phyloP scores from a whole-genome alignment of 768 basidiomycete species.

The Rhodotorula toruloides region DNA sequence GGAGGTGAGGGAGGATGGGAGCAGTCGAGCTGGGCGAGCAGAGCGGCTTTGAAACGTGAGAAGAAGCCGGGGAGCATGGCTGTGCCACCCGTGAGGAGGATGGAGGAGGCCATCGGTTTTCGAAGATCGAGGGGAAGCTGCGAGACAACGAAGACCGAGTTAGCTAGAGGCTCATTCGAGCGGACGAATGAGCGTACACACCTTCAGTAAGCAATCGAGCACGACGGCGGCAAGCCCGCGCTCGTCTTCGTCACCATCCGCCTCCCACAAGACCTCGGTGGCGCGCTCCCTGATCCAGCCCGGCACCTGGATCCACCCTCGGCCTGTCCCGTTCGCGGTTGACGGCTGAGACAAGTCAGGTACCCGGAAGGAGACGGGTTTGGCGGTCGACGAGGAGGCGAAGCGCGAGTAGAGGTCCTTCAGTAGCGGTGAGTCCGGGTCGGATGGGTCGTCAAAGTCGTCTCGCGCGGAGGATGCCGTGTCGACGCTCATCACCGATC shows the following conservation, averaged over 20 bases:
- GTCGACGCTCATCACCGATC: constrained; percentile 26
- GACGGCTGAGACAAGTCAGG: constrained; percentile 11
- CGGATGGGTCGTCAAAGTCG: neutral
- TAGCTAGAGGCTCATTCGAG: neutral
- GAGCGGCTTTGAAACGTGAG: constrained; percentile 72
- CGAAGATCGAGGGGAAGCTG: constrained; percentile 88
- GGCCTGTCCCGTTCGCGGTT: neutral
- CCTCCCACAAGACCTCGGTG: constrained; percentile 83
- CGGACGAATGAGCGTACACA: constrained; percentile 42
- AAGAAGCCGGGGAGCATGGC: constrained; percentile 90
- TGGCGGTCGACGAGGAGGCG: neutral
- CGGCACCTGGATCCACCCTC: constrained; percentile 53
- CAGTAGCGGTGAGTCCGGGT: constrained; percentile 17
- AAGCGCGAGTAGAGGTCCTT: constrained; percentile 23
- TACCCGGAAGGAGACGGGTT: constrained; percentile 24
- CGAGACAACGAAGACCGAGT: neutral
- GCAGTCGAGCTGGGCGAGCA: constrained; percentile 58
- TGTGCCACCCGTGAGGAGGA: constrained; percentile 83
- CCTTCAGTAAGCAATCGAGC: constrained; percentile 73
- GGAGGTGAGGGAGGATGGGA: constrained; percentile 33
- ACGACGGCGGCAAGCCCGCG: constrained; percentile 75
- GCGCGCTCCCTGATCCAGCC: constrained; percentile 93
- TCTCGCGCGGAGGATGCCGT: neutral
- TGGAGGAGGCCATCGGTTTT: constrained; percentile 71
- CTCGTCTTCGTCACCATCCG: constrained; percentile 79